Base-by-base conservation (phyloP, 352 stramenopile species). In the Pythium rishiriense region DNA sequence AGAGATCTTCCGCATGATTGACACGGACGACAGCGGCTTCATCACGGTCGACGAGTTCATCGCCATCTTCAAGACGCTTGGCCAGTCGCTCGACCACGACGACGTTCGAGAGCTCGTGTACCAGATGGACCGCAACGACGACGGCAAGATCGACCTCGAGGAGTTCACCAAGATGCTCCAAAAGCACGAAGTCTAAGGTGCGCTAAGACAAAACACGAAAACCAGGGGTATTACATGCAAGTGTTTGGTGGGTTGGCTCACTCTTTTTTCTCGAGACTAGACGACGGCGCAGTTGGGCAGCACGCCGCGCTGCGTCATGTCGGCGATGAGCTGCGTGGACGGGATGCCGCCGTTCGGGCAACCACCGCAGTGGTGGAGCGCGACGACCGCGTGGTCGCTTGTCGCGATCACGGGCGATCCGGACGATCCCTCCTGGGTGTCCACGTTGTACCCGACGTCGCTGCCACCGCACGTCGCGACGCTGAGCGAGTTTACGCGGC, bases 41-140 rank as follows among this genome's bases (percentile, higher is more conserved):
- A 89, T 91, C 58, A 87, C 82, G 0, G 82, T 91, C 9, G 79
- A 89, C 50, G 82, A 91, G 61, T 91, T 89, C 49, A 86, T 89
- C 29, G 72, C 75, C 31, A 87, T 89, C 47, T 89, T 88, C 66
- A 83, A 81, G 66, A 80, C 78, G 12, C 73, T 89, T 22, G 79
- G 82, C 10, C 82, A 91, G 56, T 76, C 82, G 41, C 78, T 91
- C 22, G 79, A 88, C 59, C 79, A 89, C 43, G 79, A 91, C 63
- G 79, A 89, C 53, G 82, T 91, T 35, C 78, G 82, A 25, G 79
- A 91, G 64, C 69, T 91, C 6, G 76, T 91, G 7, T 91, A 87
- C 39, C 78, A 89, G 43, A 89, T 88, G 79, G 79, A 89, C 47
- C 76, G 78, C 48, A 91, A 89, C 62, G 74, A 83, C 52, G 83